A percentile compares a stretch with the other conserved stretches of the same genome.
phyloP scores from a whole-genome alignment of 1,284 basidiomycete genomes.

The Meripilus lineatus region DNA sequence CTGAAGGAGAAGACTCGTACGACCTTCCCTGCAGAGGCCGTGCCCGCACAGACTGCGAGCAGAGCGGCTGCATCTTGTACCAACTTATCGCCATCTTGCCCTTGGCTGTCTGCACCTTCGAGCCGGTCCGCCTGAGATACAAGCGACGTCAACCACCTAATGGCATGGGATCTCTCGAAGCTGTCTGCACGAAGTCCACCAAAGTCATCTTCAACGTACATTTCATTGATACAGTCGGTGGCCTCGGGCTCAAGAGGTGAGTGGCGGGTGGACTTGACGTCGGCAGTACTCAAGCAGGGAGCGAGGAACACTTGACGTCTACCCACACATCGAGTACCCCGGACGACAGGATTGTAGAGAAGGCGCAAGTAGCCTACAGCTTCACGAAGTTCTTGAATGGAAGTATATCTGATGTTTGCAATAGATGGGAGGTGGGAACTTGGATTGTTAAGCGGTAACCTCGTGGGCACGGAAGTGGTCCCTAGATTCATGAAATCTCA shows the following conservation, averaged over 20 bases:
- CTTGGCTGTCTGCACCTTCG: neutral
- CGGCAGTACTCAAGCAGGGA: neutral
- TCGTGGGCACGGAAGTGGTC: slow-evolving; percentile 11
- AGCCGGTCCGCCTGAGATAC: slow-evolving; percentile 29
- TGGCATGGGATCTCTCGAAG: slow-evolving; percentile 64
- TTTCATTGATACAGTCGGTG: neutral
- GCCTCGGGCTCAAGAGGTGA: neutral
- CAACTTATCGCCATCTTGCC: slow-evolving; percentile 27
- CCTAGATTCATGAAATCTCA: too few species aligned
- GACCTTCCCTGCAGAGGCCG: slow-evolving; percentile 35
- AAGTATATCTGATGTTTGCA: slow-evolving; percentile 17
- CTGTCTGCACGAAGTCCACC: slow-evolving; percentile 39
- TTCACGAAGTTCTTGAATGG: slow-evolving; percentile 23
- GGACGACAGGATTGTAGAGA: slow-evolving; percentile 44
- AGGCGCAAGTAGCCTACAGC: slow-evolving; percentile 35
- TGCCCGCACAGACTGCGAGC: slow-evolving; percentile 34
- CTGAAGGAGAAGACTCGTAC: slow-evolving; percentile 38
- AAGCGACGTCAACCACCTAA: slow-evolving; percentile 68
- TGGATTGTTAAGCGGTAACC: slow-evolving; percentile 17
- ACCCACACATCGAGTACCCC: slow-evolving; percentile 30
- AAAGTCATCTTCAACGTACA: neutral
- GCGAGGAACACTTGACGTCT: slow-evolving; percentile 4
- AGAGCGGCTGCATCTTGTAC: slow-evolving; percentile 50
- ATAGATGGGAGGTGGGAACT: slow-evolving; percentile 26
- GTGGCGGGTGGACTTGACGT: neutral